Evolutionary conservation across 2,329 filamentous ascomycete species (phyloP).

Genomic region (Aureobasidium namibiae): DNA sequence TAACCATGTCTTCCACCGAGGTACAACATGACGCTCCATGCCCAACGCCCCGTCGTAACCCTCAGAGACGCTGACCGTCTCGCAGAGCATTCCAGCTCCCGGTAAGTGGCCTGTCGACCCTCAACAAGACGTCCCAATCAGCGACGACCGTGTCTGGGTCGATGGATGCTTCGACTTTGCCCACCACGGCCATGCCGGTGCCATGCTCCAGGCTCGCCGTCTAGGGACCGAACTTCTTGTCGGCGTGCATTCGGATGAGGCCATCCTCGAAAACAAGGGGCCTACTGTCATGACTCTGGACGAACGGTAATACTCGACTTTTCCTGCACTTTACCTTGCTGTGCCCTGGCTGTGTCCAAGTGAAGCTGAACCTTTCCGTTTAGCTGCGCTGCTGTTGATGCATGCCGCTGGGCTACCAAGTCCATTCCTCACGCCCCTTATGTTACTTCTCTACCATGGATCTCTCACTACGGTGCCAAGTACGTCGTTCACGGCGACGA

Average conservation of each 20-base stretch:
- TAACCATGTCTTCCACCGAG: slow-evolving; percentile 7
- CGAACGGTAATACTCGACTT: slow-evolving; percentile 54
- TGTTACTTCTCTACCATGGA: slow-evolving; percentile 88
- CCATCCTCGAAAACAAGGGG: slow-evolving; percentile 93
- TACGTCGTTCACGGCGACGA: slow-evolving; percentile 97
- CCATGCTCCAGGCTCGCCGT: slow-evolving; percentile 91
- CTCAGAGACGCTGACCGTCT: slow-evolving; percentile 8
- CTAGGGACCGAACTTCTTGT: slow-evolving; percentile 83
- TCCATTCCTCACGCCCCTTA: slow-evolving; percentile 84
- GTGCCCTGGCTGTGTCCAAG: neutral
- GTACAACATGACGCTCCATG: neutral
- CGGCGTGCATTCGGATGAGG: slow-evolving; percentile 91
- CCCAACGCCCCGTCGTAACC: neutral
- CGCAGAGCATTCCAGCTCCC: slow-evolving; percentile 36
- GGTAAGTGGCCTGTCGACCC: slow-evolving; percentile 59
- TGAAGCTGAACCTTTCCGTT: neutral
- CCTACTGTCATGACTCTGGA: slow-evolving; percentile 92
- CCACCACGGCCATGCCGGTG: slow-evolving; percentile 94
- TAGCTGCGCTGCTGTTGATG: slow-evolving; percentile 72
- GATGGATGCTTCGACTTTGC: slow-evolving; percentile 99
- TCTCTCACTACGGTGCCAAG: slow-evolving; percentile 87
- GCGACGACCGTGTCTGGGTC: slow-evolving; percentile 80
- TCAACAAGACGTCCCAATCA: slow-evolving; percentile 50
- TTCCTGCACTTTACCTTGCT: neutral
- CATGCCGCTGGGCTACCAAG: slow-evolving; percentile 87